phyloP scores from a whole-genome alignment of 1,284 basidiomycete genomes.

The Wolfiporia cocos region DNA sequence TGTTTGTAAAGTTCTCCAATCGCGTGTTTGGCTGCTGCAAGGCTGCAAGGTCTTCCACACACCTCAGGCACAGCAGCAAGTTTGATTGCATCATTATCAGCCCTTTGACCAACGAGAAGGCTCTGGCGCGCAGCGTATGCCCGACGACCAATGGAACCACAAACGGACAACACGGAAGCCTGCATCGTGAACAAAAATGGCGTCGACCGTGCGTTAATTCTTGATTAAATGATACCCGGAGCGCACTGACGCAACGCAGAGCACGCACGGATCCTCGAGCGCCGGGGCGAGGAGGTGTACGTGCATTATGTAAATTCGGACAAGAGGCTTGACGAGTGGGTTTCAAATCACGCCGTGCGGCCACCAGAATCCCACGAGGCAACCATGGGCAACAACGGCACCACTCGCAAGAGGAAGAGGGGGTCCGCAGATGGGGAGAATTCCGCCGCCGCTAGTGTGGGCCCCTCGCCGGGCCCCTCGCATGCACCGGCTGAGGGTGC shows the following conservation, averaged over 20 bases:
- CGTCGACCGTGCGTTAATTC: constrained; percentile 34
- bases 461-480: constrained; percentile 11
- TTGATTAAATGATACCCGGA: constrained; percentile 7
- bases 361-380: constrained; percentile 18
- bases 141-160: constrained; percentile 15
- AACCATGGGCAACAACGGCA: constrained; percentile 11
- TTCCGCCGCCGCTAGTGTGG: constrained; percentile 7
- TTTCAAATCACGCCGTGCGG: constrained; percentile 38
- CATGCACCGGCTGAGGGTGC: constrained; percentile 9
- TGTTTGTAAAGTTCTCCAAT: too few relatives aligned
- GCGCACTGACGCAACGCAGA: constrained; percentile 26
- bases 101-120: too few relatives aligned
- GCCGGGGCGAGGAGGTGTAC: constrained; percentile 44
- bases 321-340: constrained; percentile 77
- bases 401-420: constrained; percentile 27
- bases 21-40: too few relatives aligned
- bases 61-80: too few relatives aligned
- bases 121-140: too few relatives aligned
- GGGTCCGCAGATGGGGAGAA: constrained; percentile 11
- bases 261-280: constrained; percentile 43
- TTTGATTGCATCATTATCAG: too few relatives aligned
- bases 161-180: constrained; percentile 15
- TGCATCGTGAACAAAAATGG: constrained; percentile 34
- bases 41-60: too few relatives aligned
- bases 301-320: constrained; percentile 67